Evolutionary conservation across 768 basidiomycete species (phyloP), one percentile per base, ranked within the genome.

Genomic region (Lentinula detonsa): DNA sequence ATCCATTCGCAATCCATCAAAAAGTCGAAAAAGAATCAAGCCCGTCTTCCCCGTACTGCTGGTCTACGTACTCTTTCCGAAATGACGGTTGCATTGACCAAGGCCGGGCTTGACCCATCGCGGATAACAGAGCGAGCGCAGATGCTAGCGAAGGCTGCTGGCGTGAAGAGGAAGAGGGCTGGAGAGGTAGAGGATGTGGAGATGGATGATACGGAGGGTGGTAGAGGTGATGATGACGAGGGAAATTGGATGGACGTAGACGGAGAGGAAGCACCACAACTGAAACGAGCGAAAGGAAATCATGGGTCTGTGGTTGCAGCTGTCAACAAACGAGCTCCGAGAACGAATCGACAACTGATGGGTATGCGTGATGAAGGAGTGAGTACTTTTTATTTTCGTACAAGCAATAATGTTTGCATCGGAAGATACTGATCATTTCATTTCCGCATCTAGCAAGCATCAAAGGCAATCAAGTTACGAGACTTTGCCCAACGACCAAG

Each of bases 101-200:
- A 86, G 67, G 92, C 91, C 15, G 97, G 97, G 0, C 81, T 92
- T 65, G 91, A 99, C 71, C 90, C 97, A 4, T 88, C 88, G 65
- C 82, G 83, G 54, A 87, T 99, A 66, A 83, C 94, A 72, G 91
- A 92, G 63, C 87, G 95, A n/a, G 97, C 95, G 5, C 82, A 82
- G 68, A 79, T 88, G 69, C 73, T 98, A 48, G 91, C 90, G 35
- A 93, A 93, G 73, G 28, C 82, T 83, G 62, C 79, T 78, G 67
- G 87, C 77, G 75, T 79, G 50, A 85, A 91, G 78, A 80, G 87
- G 71, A 91, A 90, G 71, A 81, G 92, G 59, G 78, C 81, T 67
- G 74, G 79, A 51, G 80, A 80, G 23, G 86, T 80, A 28, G 74
- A 76, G 33, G 59, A 60, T 63, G 80, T 83, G 71, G 90, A 88